Percentiles rank a stretch among this genome's conserved stretches.
Conservation (phyloP, 1,284 basidiomycete species). For the Ceratobasidium sp. region DNA sequence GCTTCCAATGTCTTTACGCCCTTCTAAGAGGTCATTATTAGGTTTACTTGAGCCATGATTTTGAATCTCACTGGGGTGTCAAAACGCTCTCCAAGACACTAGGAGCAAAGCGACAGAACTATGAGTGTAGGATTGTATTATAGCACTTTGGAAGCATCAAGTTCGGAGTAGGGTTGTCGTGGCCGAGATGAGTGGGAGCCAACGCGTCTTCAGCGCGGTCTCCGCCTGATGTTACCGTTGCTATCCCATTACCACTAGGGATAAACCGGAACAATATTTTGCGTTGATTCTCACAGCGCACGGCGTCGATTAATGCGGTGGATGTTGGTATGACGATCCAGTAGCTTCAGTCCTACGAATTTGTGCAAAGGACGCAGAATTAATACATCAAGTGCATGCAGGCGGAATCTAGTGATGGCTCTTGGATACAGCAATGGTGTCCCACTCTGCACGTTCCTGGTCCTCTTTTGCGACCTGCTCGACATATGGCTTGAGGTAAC, state of each 20-base stretch:
- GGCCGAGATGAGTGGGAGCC: slow-evolving; percentile 15
- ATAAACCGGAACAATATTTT: slow-evolving; percentile 31
- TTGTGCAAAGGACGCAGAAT: neutral
- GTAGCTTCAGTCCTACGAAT: neutral
- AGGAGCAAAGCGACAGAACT: slow-evolving; percentile 4
- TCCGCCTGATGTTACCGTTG: neutral
- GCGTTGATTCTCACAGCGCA: slow-evolving; percentile 13
- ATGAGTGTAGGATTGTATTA: slow-evolving; percentile 1
- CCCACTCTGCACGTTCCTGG: slow-evolving; percentile 86
- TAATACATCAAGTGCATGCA: neutral
- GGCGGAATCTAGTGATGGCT: slow-evolving; percentile 2
- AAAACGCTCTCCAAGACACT: neutral
- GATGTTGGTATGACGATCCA: neutral
- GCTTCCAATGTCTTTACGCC: neutral
- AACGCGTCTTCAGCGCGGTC: slow-evolving; percentile 24
- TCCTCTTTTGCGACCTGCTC: slow-evolving; percentile 82
- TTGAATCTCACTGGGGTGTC: slow-evolving; percentile 6
- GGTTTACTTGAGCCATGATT: neutral
- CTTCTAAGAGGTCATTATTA: slow-evolving; percentile 12
- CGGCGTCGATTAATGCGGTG: neutral
- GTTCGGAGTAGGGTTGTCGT: slow-evolving; percentile 21
- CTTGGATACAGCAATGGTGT: slow-evolving; percentile 71
- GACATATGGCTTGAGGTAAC: slow-evolving; percentile 90
- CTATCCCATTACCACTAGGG: neutral
- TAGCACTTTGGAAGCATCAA: neutral